Evolutionary conservation across 495 filamentous ascomycete species (phyloP).

Genomic region (Tuber umbilicatum): DNA sequence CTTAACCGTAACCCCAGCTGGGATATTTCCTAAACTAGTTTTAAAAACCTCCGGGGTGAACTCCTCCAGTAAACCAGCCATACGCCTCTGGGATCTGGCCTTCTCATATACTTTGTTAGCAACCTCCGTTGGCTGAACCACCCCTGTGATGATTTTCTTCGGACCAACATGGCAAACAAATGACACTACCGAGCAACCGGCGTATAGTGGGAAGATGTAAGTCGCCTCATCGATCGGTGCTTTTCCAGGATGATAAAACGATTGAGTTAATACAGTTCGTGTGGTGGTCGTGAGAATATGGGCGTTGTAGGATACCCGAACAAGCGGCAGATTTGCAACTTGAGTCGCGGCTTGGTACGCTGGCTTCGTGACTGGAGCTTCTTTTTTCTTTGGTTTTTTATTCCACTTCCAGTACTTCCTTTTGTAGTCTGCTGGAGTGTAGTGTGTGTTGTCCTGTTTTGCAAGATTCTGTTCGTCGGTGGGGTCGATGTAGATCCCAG

Average conservation of each 20-base stretch:
- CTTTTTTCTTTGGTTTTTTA: neutral
- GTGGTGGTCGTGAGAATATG: constrained; percentile 53
- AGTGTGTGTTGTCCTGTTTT: neutral
- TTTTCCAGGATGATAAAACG: constrained; percentile 51
- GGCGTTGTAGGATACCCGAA: constrained; percentile 50
- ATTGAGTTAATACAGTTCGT: constrained; percentile 55
- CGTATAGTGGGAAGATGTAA: constrained; percentile 61
- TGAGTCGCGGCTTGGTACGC: neutral
- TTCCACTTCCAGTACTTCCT: neutral
- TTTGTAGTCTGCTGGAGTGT: neutral
- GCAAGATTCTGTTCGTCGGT: neutral
- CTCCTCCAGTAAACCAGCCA: constrained; percentile 57
- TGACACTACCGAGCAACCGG: constrained; percentile 58
- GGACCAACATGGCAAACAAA: constrained; percentile 53
- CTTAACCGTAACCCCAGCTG: constrained; percentile 48
- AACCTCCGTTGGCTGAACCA: constrained; percentile 56
- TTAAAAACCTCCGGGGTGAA: constrained; percentile 57
- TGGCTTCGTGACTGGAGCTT: neutral
- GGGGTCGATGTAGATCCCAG: neutral
- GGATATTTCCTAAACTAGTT: constrained; percentile 57
- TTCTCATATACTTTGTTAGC: constrained; percentile 52
- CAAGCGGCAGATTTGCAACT: constrained; percentile 50
- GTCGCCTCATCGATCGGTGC: constrained; percentile 48
- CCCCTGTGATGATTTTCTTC: constrained; percentile 47
- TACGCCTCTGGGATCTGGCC: constrained; percentile 52